Base-by-base conservation (phyloP, 2,329 filamentous ascomycete species). In the Podosphaera fusca region DNA sequence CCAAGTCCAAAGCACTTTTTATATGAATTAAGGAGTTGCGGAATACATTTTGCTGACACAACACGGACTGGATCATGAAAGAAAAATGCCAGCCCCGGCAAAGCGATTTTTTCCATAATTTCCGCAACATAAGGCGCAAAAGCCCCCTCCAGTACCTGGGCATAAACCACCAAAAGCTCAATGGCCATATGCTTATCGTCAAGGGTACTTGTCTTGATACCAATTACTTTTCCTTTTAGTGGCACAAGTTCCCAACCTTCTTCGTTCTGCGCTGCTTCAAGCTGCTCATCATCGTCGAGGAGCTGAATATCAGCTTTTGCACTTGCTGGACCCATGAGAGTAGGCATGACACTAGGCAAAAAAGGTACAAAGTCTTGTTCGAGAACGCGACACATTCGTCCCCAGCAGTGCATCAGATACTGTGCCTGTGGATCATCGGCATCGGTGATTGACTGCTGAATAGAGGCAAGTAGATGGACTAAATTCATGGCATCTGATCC, bases 161-260 rank as follows among this genome's bases (percentile, higher is more conserved):
- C 90, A 67, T 98, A 98, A 60, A 98, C 90, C 52, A 94, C 89
- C 59, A 98, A 84, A 56, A 98, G 80, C 71, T 98, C 92, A 62
- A 98, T 96, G n/a, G 92, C 92, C 79, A 95, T 95, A 70, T 96
- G 89, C 75, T 98, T 98, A 72, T 98, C 92, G 65, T 98, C 92
- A 69, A 98, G 82, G 8, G 85, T 87, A 69, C 87, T 95, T 6
- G 92, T 98, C 73, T 89, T 88, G 72, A 98, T 98, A 61, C 92
- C 92, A 66, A 98, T 95, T 70, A 95, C 87, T 74, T 96, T 96
- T 62, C 92, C 92, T 72, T 95, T 95, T 57, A 98, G 77, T 7
- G 92, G 92, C 14, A 98, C 88, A 63, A 98, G 76, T 70, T 98
- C 92, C 92, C 92, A 98, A 49, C 90, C 90, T 58, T 95, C 90